Base-by-base conservation (phyloP, 108 stramenopile species). In the Nitzschia sp. region DNA sequence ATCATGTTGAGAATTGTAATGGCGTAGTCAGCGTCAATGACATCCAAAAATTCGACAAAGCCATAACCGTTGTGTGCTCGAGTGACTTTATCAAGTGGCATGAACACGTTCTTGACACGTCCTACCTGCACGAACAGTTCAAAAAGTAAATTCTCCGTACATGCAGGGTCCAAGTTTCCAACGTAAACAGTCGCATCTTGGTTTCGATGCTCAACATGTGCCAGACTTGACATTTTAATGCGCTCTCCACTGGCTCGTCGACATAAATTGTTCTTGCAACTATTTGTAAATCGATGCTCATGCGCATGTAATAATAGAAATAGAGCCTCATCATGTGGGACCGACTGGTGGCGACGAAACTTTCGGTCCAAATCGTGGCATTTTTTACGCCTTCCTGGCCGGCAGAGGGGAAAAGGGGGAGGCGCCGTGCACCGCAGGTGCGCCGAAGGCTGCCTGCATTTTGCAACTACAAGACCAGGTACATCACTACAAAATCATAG, bases 151-250 rank as follows among this genome's bases (percentile, higher is more conserved):
- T 88, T 94, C 65, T 99, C 98, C 36, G 82, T 83, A 38, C 93
- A 92, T 17, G 76, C 54, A 1, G 89, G 68, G 70, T 98, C 97
- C 31, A 99, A 82, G 65, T 97, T 98, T 63, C 98, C 98, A 21
- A 97, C 96, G 72, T 98, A 98, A 74, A 88, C 85, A 1, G 99
- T 99, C 36, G 99, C 99, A 77, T 98, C 98, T 83, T 98, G 98
- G 75, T 99, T 99, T 42, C 98, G 95, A 68, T 99, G 99, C 72
- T 98, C 96, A 13, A 97, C 91, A 24, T 87, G 88, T n/a, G 95
- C 92, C 54, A 94, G 80, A 58, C 85, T 85, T 17, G 93, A 90
- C 93, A 94, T 94, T n/a, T n/a, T n/a, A n/a, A n/a, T n/a, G n/a
- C n/a, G n/a, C 13, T 42, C 38, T 6, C 38, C 38, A 42, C 38